Evolutionary conservation across 2,329 filamentous ascomycete species (phyloP).

Genomic region (Lachnellula subtilissima): DNA sequence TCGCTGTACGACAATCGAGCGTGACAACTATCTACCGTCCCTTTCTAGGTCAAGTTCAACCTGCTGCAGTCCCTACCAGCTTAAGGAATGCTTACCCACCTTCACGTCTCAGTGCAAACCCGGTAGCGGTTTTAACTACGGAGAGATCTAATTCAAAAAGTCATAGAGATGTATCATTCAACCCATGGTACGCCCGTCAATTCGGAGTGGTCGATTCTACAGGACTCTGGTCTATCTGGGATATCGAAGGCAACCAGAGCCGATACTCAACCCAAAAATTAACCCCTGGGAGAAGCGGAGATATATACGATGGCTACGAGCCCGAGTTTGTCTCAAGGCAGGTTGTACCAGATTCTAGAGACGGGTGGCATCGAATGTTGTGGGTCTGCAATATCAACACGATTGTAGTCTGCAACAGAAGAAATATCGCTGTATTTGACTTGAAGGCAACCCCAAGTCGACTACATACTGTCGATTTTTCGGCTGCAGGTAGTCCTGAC

Average conservation of each 20-base stretch:
- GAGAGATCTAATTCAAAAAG: conserved; percentile 47
- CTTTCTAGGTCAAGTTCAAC: conserved; percentile 16
- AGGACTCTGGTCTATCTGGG: conserved; percentile 66
- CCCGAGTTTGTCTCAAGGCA: conserved; percentile 2
- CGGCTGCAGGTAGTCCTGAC: conserved; percentile 19
- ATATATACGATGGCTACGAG: conserved; percentile 22
- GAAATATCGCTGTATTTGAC: conserved; percentile 28
- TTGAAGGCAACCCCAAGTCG: conserved; percentile 18
- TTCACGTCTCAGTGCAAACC: conserved; percentile 52
- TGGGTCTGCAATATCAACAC: conserved; percentile 45
- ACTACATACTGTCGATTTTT: conserved; percentile 18
- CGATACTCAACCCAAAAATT: conserved; percentile 12
- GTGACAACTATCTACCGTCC: conserved; percentile 40
- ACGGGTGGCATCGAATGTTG: conserved; percentile 45
- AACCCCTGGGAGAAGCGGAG: conserved; percentile 18
- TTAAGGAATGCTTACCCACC: conserved; percentile 24
- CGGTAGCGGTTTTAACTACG: conserved; percentile 48
- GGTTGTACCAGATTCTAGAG: conserved; percentile 9
- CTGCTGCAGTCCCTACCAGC: conserved; percentile 2
- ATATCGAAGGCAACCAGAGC: conserved; percentile 32
- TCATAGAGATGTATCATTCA: conserved; percentile 63
- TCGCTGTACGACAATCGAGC: conserved; percentile 42
- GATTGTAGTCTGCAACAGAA: conserved; percentile 41
- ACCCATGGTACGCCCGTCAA: conserved; percentile 55
- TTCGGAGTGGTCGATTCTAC: conserved; percentile 61